Evolutionary conservation across 1,284 basidiomycete species (phyloP), one percentile per base, ranked within the genome.

Genomic region (Lentinula novae-zelandiae): DNA sequence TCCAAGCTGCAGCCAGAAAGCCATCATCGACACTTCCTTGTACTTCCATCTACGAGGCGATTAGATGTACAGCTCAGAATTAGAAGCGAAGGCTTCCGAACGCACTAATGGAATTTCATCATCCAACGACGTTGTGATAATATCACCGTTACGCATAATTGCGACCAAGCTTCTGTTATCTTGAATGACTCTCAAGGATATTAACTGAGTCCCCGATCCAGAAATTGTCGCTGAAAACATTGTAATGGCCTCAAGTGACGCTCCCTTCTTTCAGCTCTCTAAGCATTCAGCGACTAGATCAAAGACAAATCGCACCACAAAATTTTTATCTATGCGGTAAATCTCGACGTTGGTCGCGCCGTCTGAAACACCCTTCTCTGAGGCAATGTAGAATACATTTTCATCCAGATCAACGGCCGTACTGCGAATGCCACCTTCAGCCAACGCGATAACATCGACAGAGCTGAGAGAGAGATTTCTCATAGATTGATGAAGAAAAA

Each of bases 21-120:
- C 93, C 95, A 31, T 85, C 81, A 62, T 97, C 94, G 13, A 98
- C 85, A 0, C 89, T 89, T 4, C 96, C 96, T 57, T 95, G 87
- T 5, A 93, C 82, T 65, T 95, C 92, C 51, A 83, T 75, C 85
- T 86, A 73, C 46, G 57, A 20, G 15, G 54, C 42, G 20, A 27
- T 34, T 12, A 42, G 1, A 1, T 9, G 20, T 20, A 20, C 44
- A 22, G n/a, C 44, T 3, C 8, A 7, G 15, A 34, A 33, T 3
- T n/a, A n/a, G 20, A 46, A 33, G 42, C 3, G 13, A 20, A 22
- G 42, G 34, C 48, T 49, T 49, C 10, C 50, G 5, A 39, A 60
- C 10, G 3, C 53, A 83, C 83, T 53, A 72, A 64, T 50, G 79
- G 67, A 3, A 75, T 67, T n/a, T 81, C 78, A 38, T 85, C 82